Base-by-base conservation (phyloP, 2,329 filamentous ascomycete species). In the Fusarium duplospermum region DNA sequence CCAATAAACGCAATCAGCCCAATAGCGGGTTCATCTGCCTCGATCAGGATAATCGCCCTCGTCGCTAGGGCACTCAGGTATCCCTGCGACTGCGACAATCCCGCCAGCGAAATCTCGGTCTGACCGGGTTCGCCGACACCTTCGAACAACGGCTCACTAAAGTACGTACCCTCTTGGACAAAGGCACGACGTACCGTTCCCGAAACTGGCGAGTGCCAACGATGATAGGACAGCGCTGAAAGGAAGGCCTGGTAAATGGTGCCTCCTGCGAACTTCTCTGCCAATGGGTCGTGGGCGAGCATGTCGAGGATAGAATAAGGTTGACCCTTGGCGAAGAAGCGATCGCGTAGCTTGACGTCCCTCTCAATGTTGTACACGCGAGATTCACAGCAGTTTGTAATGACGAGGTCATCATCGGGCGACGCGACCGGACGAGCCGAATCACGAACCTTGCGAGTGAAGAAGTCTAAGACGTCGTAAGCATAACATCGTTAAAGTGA, bases 201-300 rank as follows among this genome's bases (percentile, higher is more conserved):
- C 6, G 84, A 87, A 0, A 94, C 87, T n/a, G 92, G 92, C 0
- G 89, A 81, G 81, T 94, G 91, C 92, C 92, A 94, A 29, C 92
- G 87, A 80, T 94, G 92, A 80, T 94, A 94, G 50, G 88, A 91
- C 62, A 93, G 82, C 0, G 91, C 89, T 9, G 87, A 91, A 4
- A 94, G 83, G 78, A 93, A 94, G 0, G 91, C 92, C 77, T 94
- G 92, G 80, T 93, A 94, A 31, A 94, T 84, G 0, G 90, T 93
- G 2, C 89, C 92, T 7, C 89, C 89, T 0, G 84, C 86, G 73
- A 93, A 94, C 1, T 88, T 77, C 9, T 83, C 74, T 0, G 89
- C 83, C 1, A 89, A 80, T 0, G 84, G 77, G 73, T 92, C 89
- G 74, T 89, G 82, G 0, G 84, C 87, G 4, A 94, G 84, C 89